Evolutionary conservation across 768 basidiomycete species (phyloP).

Genomic region (Tremella fuciformis): DNA sequence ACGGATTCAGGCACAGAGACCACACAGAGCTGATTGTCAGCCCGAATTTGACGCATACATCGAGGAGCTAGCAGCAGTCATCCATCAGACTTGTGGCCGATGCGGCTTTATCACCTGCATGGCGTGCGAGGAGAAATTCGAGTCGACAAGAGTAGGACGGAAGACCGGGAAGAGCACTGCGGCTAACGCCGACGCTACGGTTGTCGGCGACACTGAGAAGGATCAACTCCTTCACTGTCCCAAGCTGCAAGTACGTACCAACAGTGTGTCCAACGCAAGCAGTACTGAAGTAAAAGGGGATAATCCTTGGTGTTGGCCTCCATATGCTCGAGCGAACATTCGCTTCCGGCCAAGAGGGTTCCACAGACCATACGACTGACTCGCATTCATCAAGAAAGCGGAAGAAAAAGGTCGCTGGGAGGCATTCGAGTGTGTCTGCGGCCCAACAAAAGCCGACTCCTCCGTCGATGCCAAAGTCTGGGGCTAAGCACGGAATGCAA

Average conservation of each 20-base stretch:
- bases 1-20: conserved; percentile 49
- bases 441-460: not conserved
- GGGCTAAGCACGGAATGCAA: not conserved
- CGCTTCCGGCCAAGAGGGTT: conserved; percentile 27
- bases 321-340: conserved; percentile 77
- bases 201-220: conserved; percentile 45
- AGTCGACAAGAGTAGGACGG: not conserved
- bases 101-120: conserved; percentile 61
- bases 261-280: not conserved
- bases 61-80: conserved; percentile 60
- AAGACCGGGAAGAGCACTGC: conserved; percentile 48
- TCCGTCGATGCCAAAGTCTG: not conserved
- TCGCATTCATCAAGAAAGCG: conserved; percentile 18
- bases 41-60: conserved; percentile 70
- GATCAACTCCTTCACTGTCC: conserved; percentile 80
- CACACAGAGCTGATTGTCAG: conserved; percentile 53
- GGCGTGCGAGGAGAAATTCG: conserved; percentile 69
- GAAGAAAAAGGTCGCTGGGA: conserved; percentile 27
- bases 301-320: conserved; percentile 85
- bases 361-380: not conserved
- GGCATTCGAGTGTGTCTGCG: not conserved
- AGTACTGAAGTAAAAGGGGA: conserved; percentile 60
- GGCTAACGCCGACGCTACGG: conserved; percentile 23
- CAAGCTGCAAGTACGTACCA: conserved; percentile 57
- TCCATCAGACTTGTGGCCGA: conserved; percentile 63